Percentiles rank a stretch among this genome's conserved stretches.
phyloP scores from a whole-genome alignment of 805 yeast species.

The Pichia thaimueangensis region DNA sequence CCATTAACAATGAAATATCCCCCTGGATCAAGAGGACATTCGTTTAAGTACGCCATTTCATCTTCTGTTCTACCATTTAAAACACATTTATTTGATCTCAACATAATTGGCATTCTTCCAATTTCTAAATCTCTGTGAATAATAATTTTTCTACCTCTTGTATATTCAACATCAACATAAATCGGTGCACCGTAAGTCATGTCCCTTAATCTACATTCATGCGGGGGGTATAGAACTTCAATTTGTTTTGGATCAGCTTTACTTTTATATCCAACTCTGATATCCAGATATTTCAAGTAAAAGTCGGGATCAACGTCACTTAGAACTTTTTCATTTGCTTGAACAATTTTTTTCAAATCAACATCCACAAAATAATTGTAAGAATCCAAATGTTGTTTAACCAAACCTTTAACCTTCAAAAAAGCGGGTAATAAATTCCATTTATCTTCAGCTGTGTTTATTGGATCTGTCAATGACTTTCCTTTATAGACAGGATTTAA shows the following conservation, averaged over 20 bases:
- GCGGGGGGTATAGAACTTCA: conserved; percentile 76
- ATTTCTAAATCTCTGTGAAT: conserved; percentile 87
- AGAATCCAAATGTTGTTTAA: conserved; percentile 97
- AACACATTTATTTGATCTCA: conserved; percentile 87
- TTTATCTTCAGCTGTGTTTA: conserved; percentile 88
- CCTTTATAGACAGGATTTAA: conserved; percentile 82
- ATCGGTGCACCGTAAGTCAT: conserved; percentile 93
- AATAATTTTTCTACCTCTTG: conserved; percentile 88
- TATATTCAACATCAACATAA: conserved; percentile 94
- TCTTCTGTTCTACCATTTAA: conserved; percentile 69
- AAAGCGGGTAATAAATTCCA: conserved; percentile 97
- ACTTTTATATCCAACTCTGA: conserved; percentile 81
- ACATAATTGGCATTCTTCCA: conserved; percentile 99
- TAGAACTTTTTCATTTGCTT: conserved; percentile 82
- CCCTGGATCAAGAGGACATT: conserved; percentile 98
- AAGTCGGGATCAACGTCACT: conserved; percentile 98
- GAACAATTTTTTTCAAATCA: conserved; percentile 85
- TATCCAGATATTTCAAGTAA: conserved; percentile 86
- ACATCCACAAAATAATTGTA: conserved; percentile 93
- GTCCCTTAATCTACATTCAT: conserved; percentile 91
- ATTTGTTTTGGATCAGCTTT: conserved; percentile 38
- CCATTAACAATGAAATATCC: conserved; percentile 98
- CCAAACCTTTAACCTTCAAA: conserved; percentile 89
- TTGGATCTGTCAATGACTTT: conserved; percentile 76
- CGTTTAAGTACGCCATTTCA: conserved; percentile 83